These are phyloP conservation scores for Colletotrichum musicola DNA, from an alignment of 2,329 filamentous ascomycete species.

Conservation along the genomic window DNA sequence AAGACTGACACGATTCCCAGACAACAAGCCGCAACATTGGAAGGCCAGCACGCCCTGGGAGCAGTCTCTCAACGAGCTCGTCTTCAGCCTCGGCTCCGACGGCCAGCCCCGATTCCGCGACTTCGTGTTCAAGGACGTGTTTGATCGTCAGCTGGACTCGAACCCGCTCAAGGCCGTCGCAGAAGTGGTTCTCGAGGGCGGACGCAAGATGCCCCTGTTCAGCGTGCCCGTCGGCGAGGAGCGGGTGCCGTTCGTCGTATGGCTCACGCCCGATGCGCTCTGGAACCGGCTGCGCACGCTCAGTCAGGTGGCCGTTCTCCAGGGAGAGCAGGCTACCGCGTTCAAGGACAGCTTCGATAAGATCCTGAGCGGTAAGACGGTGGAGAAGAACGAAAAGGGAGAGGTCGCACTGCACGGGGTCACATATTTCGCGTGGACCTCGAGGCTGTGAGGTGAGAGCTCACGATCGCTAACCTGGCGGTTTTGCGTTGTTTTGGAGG, in stretches of 20 bases:
- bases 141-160: slow-evolving; percentile 68
- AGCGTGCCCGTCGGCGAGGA: slow-evolving; percentile 71
- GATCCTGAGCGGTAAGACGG: slow-evolving; percentile 64
- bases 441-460: slow-evolving; percentile 51
- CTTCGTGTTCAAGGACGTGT: slow-evolving; percentile 72
- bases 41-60: slow-evolving; percentile 71
- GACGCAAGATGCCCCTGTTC: slow-evolving; percentile 61
- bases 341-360: slow-evolving; percentile 66
- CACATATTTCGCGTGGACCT: slow-evolving; percentile 75
- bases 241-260: slow-evolving; percentile 67
- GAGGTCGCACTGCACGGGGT: slow-evolving; percentile 74
- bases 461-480: neutral
- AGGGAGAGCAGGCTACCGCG: slow-evolving; percentile 61
- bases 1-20: slow-evolving; percentile 50
- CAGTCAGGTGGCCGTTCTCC: slow-evolving; percentile 74
- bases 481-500: slow-evolving; percentile 2
- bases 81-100: slow-evolving; percentile 65
- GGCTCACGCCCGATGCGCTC: slow-evolving; percentile 69
- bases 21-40: slow-evolving; percentile 73
- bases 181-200: slow-evolving; percentile 50
- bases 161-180: slow-evolving; percentile 65
- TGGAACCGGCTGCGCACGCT: slow-evolving; percentile 76
- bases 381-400: slow-evolving; percentile 70
- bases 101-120: slow-evolving; percentile 75
- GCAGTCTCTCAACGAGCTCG: slow-evolving; percentile 69